Base-by-base conservation (phyloP, 768 basidiomycete genomes). In the Boletellus emodensis region DNA sequence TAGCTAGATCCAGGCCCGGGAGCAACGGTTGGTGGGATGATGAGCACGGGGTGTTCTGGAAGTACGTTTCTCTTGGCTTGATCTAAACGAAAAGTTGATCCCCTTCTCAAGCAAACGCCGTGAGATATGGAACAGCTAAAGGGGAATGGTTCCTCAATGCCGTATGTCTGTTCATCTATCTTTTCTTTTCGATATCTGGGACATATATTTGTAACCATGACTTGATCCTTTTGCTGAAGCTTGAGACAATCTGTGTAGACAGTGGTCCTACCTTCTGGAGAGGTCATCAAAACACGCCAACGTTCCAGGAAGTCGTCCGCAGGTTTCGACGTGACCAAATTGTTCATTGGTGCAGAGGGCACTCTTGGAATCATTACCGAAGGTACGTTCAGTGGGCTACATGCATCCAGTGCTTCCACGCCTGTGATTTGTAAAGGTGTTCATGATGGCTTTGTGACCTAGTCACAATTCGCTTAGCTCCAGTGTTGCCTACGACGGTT, bases 361-460 rank as follows among this genome's bases (percentile, higher is more conserved):
- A 88, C 92, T 0, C 72, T 95, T 20, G 94, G 94, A 1, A 90
- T 96, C 45, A 78, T 96, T 15, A 94, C 91, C 1, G 93, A 96
- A 75, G 83, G 88, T 81, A 40, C 5, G 54, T 47, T 48, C 18
- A 13, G 42, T 39, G 10, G 34, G 2, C n/a, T n/a, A n/a, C n/a
- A n/a, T n/a, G n/a, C n/a, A n/a, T n/a, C 8, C 14, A 18, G 15
- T n/a, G 1, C 6, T 36, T 17, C 36, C 28, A 24, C 35, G 3
- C 33, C 22, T n/a, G 33, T 34, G 11, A 20, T 24, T 8, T 17
- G 24, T n/a, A 14, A 24, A 17, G 7, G 40, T 5, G 13, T 32
- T 54, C 18, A 46, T 40, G 20, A 11, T 40, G 36, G 3, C 35
- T 35, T 40, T 41, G 14, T 37, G 46, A 24, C 10, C 33, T 32